Percentiles rank a stretch among this genome's conserved stretches.
Evolutionary conservation across 495 filamentous ascomycete genomes (phyloP).

Genomic region (Neurospora discreta): DNA sequence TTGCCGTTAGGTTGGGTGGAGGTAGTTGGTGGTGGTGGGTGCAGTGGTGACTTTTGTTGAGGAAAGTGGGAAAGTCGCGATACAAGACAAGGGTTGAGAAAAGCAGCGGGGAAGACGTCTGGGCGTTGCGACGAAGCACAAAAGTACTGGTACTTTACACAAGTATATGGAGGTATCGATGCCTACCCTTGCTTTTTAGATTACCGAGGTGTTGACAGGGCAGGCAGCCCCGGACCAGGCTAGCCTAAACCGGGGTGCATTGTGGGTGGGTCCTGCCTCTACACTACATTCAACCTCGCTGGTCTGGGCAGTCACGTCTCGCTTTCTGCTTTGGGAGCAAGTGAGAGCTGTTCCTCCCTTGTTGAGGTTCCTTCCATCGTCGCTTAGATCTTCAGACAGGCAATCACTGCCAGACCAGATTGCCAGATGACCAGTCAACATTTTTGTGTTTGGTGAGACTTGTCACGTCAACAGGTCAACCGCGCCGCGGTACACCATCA

Average conservation of each 20-base stretch:
- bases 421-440: not conserved
- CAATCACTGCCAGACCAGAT: not conserved
- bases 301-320: not conserved
- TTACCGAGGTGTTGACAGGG: not conserved
- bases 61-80: not conserved
- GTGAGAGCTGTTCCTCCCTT: not conserved
- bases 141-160: not conserved
- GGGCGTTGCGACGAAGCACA: not conserved
- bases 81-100: not conserved
- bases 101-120: not conserved
- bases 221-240: not conserved
- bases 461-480: not conserved
- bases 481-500: not conserved
- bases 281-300: not conserved
- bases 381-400: not conserved
- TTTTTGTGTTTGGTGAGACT: not conserved
- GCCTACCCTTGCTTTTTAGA: not conserved
- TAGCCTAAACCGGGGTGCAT: not conserved
- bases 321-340: not conserved
- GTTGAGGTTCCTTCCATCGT: not conserved
- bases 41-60: not conserved
- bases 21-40: not conserved
- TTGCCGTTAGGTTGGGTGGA: not conserved
- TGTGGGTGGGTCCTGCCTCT: not conserved
- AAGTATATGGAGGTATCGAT: not conserved